Percentiles rank a stretch among this genome's conserved stretches.
Evolutionary conservation across 495 filamentous ascomycete species (phyloP).

Genomic region (Neurospora sp.): DNA sequence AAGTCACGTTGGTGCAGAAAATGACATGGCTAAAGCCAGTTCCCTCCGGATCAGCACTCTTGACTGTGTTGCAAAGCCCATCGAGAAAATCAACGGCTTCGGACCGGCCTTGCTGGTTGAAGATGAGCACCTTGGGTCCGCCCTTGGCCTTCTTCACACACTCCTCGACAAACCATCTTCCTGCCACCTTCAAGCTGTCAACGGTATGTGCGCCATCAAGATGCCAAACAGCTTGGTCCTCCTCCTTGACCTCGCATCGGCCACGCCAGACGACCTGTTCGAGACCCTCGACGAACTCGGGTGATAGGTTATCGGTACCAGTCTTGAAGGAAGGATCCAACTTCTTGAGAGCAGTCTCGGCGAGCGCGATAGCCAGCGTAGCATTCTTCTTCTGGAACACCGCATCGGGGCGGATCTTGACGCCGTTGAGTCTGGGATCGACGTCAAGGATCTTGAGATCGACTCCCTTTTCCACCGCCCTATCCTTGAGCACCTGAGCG

Average conservation of each 20-base stretch:
- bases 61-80: constrained; percentile 49
- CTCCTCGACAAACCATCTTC: constrained; percentile 62
- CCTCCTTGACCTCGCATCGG: constrained; percentile 67
- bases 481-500: constrained; percentile 53
- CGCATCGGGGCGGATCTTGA: constrained; percentile 68
- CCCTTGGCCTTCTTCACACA: constrained; percentile 23
- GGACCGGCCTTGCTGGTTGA: constrained; percentile 89
- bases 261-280: constrained; percentile 68
- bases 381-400: constrained; percentile 85
- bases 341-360: constrained; percentile 46
- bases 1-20: constrained; percentile 88
- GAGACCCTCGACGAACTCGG: constrained; percentile 63
- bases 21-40: constrained; percentile 67
- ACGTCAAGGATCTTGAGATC: constrained; percentile 49
- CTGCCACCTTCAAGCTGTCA: constrained; percentile 73
- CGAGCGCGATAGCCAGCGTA: constrained; percentile 67
- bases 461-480: constrained; percentile 59
- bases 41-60: constrained; percentile 26
- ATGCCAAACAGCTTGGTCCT: constrained; percentile 66
- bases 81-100: constrained; percentile 63
- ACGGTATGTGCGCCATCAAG: constrained; percentile 88
- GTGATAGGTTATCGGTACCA: constrained; percentile 37
- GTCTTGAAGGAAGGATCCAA: constrained; percentile 27
- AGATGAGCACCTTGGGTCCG: constrained; percentile 62
- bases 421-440: constrained; percentile 51